A percentile compares a stretch with the other conserved stretches of the same genome.
phyloP scores from a whole-genome alignment of 1,284 basidiomycete genomes.

The Dichomitus squalens region DNA sequence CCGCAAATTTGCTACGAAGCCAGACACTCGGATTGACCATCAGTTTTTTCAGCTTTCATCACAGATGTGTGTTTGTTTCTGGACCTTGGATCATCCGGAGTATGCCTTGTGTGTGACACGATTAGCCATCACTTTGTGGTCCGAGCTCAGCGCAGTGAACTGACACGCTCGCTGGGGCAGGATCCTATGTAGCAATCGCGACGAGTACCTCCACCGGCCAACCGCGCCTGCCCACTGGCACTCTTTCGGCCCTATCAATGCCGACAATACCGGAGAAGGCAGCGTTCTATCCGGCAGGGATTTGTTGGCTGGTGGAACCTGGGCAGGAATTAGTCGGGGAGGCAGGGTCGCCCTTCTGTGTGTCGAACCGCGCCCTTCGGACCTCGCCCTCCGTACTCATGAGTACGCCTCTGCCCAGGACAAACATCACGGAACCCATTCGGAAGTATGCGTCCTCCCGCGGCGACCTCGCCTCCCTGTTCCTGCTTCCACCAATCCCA shows the following conservation, averaged over 20 bases:
- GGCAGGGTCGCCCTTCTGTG: conserved; percentile 74
- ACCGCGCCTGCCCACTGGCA: conserved; percentile 64
- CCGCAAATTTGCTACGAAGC: conserved; percentile 12
- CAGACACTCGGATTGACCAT: conserved; percentile 6
- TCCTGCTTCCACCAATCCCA: conserved; percentile 56
- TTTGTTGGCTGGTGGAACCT: conserved; percentile 71
- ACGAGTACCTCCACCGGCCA: conserved; percentile 70
- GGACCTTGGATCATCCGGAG: conserved; percentile 71
- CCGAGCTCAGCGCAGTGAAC: background rate
- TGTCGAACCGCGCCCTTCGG: conserved; percentile 33
- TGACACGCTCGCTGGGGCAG: conserved; percentile 38
- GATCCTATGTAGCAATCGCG: conserved; percentile 75
- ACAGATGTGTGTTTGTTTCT: conserved; percentile 76
- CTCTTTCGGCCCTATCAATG: conserved; percentile 42
- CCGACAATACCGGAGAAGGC: conserved; percentile 27
- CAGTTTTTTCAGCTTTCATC: background rate
- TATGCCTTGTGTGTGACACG: conserved; percentile 69
- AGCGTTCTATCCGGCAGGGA: conserved; percentile 74
- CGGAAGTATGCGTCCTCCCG: conserved; percentile 56
- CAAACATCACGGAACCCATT: conserved; percentile 75
- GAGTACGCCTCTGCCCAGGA: conserved; percentile 44
- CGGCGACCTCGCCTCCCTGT: conserved; percentile 66
- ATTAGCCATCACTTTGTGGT: background rate
- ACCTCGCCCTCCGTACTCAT: conserved; percentile 12
- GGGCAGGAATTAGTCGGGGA: conserved; percentile 68